Conservation (phyloP, 192 early-diverging fungal species). For the Coemansia sp. region DNA sequence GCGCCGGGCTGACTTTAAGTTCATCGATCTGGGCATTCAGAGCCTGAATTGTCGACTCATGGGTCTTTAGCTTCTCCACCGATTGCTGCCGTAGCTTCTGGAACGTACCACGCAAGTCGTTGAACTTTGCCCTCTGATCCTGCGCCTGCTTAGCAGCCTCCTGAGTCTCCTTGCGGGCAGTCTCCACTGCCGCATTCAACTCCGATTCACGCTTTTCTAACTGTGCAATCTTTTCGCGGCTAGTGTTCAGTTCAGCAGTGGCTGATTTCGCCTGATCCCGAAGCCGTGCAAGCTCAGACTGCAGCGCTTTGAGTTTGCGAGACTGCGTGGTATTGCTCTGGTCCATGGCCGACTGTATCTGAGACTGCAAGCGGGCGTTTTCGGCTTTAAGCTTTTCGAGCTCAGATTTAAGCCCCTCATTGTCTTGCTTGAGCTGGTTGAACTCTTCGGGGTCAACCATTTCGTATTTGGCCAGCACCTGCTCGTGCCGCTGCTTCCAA, state of each 20-base stretch:
- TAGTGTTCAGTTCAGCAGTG: slow-evolving; percentile 4
- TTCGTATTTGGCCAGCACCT: slow-evolving; percentile 74
- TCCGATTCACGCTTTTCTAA: slow-evolving; percentile 2
- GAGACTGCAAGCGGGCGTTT: slow-evolving; percentile 11
- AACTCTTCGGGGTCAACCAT: slow-evolving; percentile 79
- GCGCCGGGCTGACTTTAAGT: slow-evolving; percentile 1
- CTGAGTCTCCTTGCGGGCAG: slow-evolving; percentile 2
- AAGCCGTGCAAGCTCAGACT: slow-evolving; percentile 24
- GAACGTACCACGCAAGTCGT: slow-evolving; percentile 31
- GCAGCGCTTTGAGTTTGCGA: slow-evolving; percentile 2
- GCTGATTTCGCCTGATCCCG: slow-evolving; percentile 12
- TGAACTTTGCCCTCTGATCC: slow-evolving; percentile 28
- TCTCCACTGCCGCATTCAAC: slow-evolving; percentile 7
- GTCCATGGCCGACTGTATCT: neutral
- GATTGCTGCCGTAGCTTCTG: slow-evolving; percentile 47
- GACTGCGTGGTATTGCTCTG: slow-evolving; percentile 15
- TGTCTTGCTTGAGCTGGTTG: slow-evolving; percentile 61
- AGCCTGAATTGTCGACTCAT: slow-evolving; percentile 32
- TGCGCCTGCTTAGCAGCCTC: slow-evolving; percentile 3
- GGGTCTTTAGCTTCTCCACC: slow-evolving; percentile 25
- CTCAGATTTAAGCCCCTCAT: slow-evolving; percentile 28
- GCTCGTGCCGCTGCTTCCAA: slow-evolving; percentile 70
- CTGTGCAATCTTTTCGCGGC: neutral
- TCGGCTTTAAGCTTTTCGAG: slow-evolving; percentile 9
- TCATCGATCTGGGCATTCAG: slow-evolving; percentile 29